Percentiles rank a stretch among this genome's conserved stretches.
phyloP scores from a whole-genome alignment of 1,139 yeast species.

The Debaryomyces singareniensis region DNA sequence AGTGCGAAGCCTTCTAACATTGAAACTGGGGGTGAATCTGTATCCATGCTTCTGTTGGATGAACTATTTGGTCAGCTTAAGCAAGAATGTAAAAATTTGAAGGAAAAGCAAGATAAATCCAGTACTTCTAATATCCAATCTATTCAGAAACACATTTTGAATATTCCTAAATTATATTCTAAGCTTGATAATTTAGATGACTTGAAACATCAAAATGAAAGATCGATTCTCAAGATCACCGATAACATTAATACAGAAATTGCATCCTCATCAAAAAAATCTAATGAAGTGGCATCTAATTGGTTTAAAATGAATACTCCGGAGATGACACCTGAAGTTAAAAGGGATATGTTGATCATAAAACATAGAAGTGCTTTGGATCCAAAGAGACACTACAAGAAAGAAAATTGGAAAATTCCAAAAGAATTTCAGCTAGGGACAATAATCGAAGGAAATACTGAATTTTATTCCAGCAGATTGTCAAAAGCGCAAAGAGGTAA shows the following conservation, averaged over 20 bases:
- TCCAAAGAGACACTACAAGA: conserved; percentile 92
- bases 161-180: conserved; percentile 32
- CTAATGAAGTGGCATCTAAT: conserved; percentile 42
- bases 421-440: conserved; percentile 88
- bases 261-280: conserved; percentile 6
- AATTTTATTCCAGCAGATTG: conserved; percentile 67
- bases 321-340: conserved; percentile 66
- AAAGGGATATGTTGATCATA: conserved; percentile 71
- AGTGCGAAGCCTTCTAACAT: conserved; percentile 9
- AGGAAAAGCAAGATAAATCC: conserved; percentile 17
- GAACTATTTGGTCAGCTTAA: conserved; percentile 28
- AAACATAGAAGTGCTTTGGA: conserved; percentile 88
- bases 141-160: conserved; percentile 20
- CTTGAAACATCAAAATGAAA: conserved; percentile 6
- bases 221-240: conserved; percentile 30
- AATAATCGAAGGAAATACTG: conserved; percentile 74
- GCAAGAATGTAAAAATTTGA: conserved; percentile 12
- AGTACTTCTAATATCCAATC: conserved; percentile 16
- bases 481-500: conserved; percentile 66
- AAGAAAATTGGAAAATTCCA: conserved; percentile 76
- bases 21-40: too few species aligned
- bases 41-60: conserved; percentile 18
- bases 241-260: conserved; percentile 38
- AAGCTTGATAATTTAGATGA: conserved; percentile 15
- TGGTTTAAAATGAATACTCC: conserved; percentile 87